Base-by-base conservation (phyloP, 768 basidiomycete species). In the Termitomyces sp. region DNA sequence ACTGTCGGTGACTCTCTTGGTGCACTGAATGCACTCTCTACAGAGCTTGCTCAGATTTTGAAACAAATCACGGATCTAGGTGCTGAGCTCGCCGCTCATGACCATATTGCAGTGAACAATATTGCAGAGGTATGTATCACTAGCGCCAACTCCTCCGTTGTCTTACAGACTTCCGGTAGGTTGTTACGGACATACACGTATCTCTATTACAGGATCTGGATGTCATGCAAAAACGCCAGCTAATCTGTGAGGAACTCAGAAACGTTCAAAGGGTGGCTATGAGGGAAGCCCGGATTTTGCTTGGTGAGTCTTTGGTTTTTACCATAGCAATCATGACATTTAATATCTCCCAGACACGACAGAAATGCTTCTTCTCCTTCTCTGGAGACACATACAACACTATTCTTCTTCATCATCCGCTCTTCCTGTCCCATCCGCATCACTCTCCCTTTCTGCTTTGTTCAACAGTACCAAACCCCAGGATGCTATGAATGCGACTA, bases 301-400 rank as follows among this genome's bases (percentile, higher is more conserved):
- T 91, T 2, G 75, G 87, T 87, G 57, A 51, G 81, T 37, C 37
- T 32, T 43, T 10, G 14, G 22, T 24, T 43, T 45, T 40, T 4
- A 34, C 48, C 38, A 46, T 54, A 4, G 43, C 14, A 2, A 40
- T 30, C 2, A 42, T 24, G 21, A 11, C 45, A 53, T 10, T 56
- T 42, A 30, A 19, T 51, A 14, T 26, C 28, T 42, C 40, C 4
- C 59, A 89, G 88, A 79, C 54, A 81, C 85, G 15, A 70, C 83
- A 48, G 93, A 95, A 68, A 87, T 93, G 82, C 66, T 89, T 5
- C 74, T 94, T 9, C 74, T 94, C 17, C 75, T 94, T 19, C 71
- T 92, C 10, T 93, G 89, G 87, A 78, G 90, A 15, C 93, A 95
- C 63, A 64, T 91, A 28, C 76, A 80, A 14, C 83, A 84, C 64